Evolutionary conservation across 495 filamentous ascomycete genomes (phyloP).

Genomic region (Tuber magnatum): DNA sequence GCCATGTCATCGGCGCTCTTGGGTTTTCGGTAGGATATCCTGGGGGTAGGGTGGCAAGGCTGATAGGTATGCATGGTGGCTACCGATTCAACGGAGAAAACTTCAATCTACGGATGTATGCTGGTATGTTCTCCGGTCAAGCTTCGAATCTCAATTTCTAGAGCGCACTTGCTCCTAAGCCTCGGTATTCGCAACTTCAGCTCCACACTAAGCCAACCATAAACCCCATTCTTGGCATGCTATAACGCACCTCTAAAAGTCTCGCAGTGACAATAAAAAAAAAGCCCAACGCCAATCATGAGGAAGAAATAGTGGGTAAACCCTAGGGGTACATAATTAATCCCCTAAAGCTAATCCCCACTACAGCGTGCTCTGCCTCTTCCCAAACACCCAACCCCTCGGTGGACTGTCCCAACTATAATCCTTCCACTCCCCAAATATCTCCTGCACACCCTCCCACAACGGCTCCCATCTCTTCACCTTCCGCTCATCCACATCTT

Average conservation of each 20-base stretch:
- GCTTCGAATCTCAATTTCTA: too few relatives aligned
- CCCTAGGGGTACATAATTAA: background rate
- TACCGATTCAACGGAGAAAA: too few relatives aligned
- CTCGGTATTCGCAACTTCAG: background rate
- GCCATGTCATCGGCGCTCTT: too few relatives aligned
- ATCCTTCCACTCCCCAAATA: constrained; percentile 56
- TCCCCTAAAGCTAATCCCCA: background rate
- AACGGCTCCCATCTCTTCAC: constrained; percentile 49
- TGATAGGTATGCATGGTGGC: too few relatives aligned
- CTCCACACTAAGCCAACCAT: background rate
- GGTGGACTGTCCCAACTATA: constrained; percentile 58
- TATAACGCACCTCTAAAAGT: background rate
- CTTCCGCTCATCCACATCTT: constrained; percentile 6
- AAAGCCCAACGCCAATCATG: background rate
- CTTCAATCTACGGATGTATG: too few relatives aligned
- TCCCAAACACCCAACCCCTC: constrained; percentile 45
- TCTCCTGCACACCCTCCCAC: constrained; percentile 50
- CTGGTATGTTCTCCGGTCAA: too few relatives aligned
- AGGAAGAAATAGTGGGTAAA: background rate
- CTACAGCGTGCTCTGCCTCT: constrained; percentile 15
- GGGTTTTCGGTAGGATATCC: too few relatives aligned
- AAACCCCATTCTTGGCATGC: background rate
- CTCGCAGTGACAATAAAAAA: background rate
- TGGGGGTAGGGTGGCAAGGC: too few relatives aligned
- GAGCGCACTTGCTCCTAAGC: background rate